phyloP scores from a whole-genome alignment of 2,329 filamentous ascomycete species.

The Aspergillus arachidicola region DNA sequence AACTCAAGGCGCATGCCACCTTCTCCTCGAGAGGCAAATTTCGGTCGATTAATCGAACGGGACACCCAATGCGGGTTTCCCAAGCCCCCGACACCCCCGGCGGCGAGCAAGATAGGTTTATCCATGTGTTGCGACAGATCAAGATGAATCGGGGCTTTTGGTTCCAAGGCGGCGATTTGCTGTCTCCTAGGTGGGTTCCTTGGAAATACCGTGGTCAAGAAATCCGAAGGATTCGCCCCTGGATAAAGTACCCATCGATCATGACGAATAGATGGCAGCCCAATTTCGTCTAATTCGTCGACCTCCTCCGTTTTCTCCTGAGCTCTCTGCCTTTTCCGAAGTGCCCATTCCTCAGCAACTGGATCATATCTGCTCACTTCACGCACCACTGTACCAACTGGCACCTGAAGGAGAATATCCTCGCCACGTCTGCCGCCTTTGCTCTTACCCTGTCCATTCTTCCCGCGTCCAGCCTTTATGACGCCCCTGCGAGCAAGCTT shows the following conservation, averaged over 20 bases:
- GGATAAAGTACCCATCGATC: constrained; percentile 88
- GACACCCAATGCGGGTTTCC: constrained; percentile 93
- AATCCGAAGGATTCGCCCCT: constrained; percentile 72
- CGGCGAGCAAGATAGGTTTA: constrained; percentile 79
- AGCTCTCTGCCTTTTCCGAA: constrained; percentile 34
- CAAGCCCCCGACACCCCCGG: constrained; percentile 84
- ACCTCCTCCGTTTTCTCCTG: constrained; percentile 57
- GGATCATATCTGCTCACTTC: constrained; percentile 82
- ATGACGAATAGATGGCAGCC: constrained; percentile 49
- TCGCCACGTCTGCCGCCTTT: constrained; percentile 74
- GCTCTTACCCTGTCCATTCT: constrained; percentile 51
- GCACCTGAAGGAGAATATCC: constrained; percentile 85
- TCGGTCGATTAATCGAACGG: constrained; percentile 71
- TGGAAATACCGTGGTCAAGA: constrained; percentile 61
- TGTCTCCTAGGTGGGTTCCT: constrained; percentile 58
- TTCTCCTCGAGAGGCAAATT: constrained; percentile 87
- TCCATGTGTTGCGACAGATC: constrained; percentile 78
- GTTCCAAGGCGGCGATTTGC: constrained; percentile 66
- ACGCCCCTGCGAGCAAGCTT: constrained; percentile 80
- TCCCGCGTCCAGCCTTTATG: constrained; percentile 48
- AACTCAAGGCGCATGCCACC: constrained; percentile 75
- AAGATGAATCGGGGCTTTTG: constrained; percentile 69
- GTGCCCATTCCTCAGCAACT: constrained; percentile 64
- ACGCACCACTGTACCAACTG: constrained; percentile 85
- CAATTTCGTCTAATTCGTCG: constrained; percentile 46